Conservation (phyloP, 306 rosid genomes). For the Canavalia gladiata region DNA sequence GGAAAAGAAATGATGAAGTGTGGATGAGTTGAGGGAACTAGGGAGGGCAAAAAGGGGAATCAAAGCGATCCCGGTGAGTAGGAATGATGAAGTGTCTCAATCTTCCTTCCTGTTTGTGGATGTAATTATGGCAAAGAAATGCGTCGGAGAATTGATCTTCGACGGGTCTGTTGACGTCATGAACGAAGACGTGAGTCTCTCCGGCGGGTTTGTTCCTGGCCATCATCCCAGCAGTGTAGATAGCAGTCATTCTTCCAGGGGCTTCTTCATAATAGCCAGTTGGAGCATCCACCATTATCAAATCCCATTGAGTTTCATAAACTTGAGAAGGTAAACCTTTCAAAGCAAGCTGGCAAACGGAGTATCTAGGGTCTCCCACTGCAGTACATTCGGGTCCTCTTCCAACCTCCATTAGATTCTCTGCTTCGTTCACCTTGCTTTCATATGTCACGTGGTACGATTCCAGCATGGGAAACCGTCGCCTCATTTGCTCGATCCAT, state of each 20-base stretch:
- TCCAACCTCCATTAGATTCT: constrained; percentile 67
- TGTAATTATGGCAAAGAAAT: constrained; percentile 67
- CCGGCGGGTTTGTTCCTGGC: constrained; percentile 64
- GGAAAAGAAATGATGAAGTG: background rate
- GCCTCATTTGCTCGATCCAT: constrained; percentile 70
- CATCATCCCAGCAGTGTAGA: constrained; percentile 87
- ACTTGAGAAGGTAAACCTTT: constrained; percentile 66
- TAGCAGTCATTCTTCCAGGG: constrained; percentile 85
- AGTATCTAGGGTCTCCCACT: constrained; percentile 59
- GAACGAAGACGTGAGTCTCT: constrained; percentile 73
- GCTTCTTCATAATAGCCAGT: constrained; percentile 77
- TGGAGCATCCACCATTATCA: constrained; percentile 95
- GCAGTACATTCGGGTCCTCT: constrained; percentile 70
- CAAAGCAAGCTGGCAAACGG: constrained; percentile 67
- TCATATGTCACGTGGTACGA: constrained; percentile 68
- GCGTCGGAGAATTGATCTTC: constrained; percentile 74
- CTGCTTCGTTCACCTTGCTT: constrained; percentile 77
- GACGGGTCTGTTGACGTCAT: constrained; percentile 80
- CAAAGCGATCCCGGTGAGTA: constrained; percentile 53
- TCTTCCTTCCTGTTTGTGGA: constrained; percentile 75
- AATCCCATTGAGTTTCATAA: constrained; percentile 71
- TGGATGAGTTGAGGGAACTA: background rate
- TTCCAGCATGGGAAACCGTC: constrained; percentile 64
- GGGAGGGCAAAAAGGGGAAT: constrained; percentile 68
- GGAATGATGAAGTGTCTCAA: constrained; percentile 82